Evolutionary conservation across 768 basidiomycete genomes (phyloP), one percentile per base, ranked within the genome.

Genomic region (Suillus tomentosus): DNA sequence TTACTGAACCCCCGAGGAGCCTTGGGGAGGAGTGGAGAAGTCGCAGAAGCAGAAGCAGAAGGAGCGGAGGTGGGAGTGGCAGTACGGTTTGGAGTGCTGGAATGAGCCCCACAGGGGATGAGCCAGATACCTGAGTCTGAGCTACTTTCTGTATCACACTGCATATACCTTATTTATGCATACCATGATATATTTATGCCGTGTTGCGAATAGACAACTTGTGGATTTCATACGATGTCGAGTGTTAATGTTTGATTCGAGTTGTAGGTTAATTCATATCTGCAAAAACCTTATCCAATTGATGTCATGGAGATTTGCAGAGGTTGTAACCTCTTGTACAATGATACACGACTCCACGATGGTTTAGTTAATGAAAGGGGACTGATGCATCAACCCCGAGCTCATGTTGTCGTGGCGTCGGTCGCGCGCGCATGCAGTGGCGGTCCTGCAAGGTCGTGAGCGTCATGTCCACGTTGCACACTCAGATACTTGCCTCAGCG

Each of bases 1-100:
- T 92, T 74, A 95, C 94, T 1, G 94, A 95, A 71, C 79, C 79
- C 42, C 80, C 84, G 55, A 79, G 79, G 59, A 74, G 73, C 50
- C 43, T 66, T 6, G 76, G 81, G 11, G 80, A 83, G 37, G 84
- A 88, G 63, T 82, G 89, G 71, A 82, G 87, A 66, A 85, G 86
- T 62, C 78, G 83, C 56, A 80, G 83, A 65, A 78, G 79, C 56
- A 80, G 83, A 65, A 78, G 79, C 55, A 79, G 67, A 63, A 69
- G 67, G 40, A 89, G 87, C 66, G 82, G 74, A 27, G 85, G 86
- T 45, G 89, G 88, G 9, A 89, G 88, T 66, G 85, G 85, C 43
- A 91, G 90, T 74, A 94, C 92, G 1, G 90, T 94, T 36, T 94
- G 89, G 88, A 94, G 92, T 73, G 92, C 92, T 59, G 92, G 92